Percentiles rank a stretch among this genome's conserved stretches.
These are phyloP conservation scores for Schizosaccharomyces cryophilus DNA, from an alignment of 805 yeast species.

Conservation along the genomic window DNA sequence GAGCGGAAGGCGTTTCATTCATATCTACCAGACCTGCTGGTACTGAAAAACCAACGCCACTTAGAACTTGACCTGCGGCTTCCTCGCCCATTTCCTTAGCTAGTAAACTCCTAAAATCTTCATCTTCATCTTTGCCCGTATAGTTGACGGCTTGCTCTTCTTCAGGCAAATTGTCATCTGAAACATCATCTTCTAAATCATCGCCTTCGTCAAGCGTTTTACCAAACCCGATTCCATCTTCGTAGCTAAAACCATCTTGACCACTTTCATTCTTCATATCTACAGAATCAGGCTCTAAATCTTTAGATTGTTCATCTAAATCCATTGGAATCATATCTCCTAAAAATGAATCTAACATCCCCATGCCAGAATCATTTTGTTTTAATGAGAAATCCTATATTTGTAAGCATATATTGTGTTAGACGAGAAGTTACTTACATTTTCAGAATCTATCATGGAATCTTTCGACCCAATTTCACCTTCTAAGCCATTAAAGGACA, in stretches of 20 bases:
- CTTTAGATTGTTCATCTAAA: neutral
- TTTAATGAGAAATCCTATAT: neutral
- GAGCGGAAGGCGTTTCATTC: slow-evolving; percentile 1
- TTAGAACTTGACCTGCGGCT: slow-evolving; percentile 14
- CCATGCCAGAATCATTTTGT: neutral
- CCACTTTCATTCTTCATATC: neutral
- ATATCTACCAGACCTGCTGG: slow-evolving; percentile 3
- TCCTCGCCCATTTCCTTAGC: slow-evolving; percentile 11
- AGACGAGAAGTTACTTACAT: neutral
- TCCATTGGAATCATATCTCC: neutral
- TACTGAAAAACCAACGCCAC: slow-evolving; percentile 9
- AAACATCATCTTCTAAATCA: slow-evolving; percentile 2
- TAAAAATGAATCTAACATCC: neutral
- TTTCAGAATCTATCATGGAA: neutral
- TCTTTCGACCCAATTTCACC: neutral
- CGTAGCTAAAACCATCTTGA: neutral
- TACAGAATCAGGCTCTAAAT: neutral
- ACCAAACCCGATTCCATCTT: neutral
- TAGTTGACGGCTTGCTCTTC: neutral
- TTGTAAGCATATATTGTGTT: neutral
- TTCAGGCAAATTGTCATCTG: neutral
- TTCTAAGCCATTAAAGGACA: neutral
- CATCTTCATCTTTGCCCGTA: neutral
- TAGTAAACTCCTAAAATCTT: slow-evolving; percentile 14
- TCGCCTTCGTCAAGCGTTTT: neutral